A percentile compares a stretch with the other conserved stretches of the same genome.
Evolutionary conservation across 1,284 basidiomycete species (phyloP).

Genomic region (Gomphus bonarii): DNA sequence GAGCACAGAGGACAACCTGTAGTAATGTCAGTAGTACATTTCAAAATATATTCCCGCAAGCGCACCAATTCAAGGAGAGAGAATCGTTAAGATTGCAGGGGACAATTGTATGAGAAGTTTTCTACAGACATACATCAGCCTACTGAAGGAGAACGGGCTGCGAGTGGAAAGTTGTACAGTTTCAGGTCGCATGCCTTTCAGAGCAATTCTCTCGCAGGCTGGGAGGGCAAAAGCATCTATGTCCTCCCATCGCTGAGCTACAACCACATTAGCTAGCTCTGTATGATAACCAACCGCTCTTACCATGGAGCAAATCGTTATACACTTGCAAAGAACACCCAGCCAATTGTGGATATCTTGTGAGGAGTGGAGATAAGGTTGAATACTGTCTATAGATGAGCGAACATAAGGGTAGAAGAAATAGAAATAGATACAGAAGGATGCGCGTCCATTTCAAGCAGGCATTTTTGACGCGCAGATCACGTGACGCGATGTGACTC

Average conservation of each 20-base stretch:
- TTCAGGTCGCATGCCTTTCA: conserved; percentile 47
- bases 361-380: conserved; percentile 23
- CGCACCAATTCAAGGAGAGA: conserved; percentile 39
- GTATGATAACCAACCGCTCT: conserved; percentile 2
- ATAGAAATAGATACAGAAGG: conserved; percentile 9
- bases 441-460: conserved; percentile 10
- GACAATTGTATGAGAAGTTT: conserved; percentile 38
- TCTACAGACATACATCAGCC: conserved; percentile 19
- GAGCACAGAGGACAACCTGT: conserved; percentile 51
- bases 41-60: not conserved
- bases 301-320: conserved; percentile 49
- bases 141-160: not conserved
- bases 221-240: conserved; percentile 52
- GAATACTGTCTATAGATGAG: conserved; percentile 11
- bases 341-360: conserved; percentile 42
- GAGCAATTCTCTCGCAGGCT: conserved; percentile 41
- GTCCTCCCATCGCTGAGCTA: conserved; percentile 63
- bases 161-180: conserved; percentile 29
- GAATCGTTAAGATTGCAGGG: conserved; percentile 60
- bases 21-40: conserved; percentile 16
- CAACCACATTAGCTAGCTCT: not conserved
- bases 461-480: not conserved
- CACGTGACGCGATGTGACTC: not conserved
- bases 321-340: conserved; percentile 48
- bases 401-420: not conserved